Conservation (phyloP, 768 basidiomycete species). For the Amanita phalloides region DNA sequence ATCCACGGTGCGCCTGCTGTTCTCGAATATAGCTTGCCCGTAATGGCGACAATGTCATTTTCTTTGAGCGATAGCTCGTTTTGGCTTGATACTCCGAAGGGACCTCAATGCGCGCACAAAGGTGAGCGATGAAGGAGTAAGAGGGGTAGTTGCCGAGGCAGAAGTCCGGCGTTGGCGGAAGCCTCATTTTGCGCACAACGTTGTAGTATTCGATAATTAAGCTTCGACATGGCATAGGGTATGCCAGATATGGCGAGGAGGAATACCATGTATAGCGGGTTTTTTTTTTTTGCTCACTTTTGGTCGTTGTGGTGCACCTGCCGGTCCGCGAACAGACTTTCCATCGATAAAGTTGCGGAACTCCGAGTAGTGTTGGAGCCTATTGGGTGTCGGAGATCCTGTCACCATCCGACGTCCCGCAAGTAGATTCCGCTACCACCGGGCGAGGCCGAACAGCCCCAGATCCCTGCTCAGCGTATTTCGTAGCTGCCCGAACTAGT, state of each 20-base stretch:
- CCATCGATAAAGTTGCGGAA: conserved; percentile 73
- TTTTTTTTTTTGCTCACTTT: conserved; percentile 62
- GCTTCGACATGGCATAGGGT: conserved; percentile 87
- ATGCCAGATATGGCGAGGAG: conserved; percentile 88
- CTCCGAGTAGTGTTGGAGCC: conserved; percentile 37
- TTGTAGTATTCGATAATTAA: conserved; percentile 61
- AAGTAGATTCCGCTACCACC: conserved; percentile 70
- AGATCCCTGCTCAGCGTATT: conserved; percentile 91
- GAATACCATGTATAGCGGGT: conserved; percentile 73
- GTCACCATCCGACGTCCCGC: conserved; percentile 23
- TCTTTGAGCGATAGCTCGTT: conserved; percentile 75
- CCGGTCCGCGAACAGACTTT: conserved; percentile 41
- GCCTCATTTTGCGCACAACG: conserved; percentile 46
- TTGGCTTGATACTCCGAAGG: conserved; percentile 64
- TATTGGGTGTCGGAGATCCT: conserved; percentile 12
- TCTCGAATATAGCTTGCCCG: conserved; percentile 65
- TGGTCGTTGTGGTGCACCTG: conserved; percentile 24
- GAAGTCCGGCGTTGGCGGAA: conserved; percentile 24
- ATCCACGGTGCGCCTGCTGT: conserved; percentile 76
- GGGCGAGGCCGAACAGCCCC: conserved; percentile 80
- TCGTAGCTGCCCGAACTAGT: conserved; percentile 86
- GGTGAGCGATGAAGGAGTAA: conserved; percentile 71
- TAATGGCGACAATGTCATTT: conserved; percentile 90
- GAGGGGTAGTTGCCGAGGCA: conserved; percentile 9
- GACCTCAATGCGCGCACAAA: conserved; percentile 75